phyloP scores from a whole-genome alignment of 1,139 yeast species.

The Hansenula sp. region DNA sequence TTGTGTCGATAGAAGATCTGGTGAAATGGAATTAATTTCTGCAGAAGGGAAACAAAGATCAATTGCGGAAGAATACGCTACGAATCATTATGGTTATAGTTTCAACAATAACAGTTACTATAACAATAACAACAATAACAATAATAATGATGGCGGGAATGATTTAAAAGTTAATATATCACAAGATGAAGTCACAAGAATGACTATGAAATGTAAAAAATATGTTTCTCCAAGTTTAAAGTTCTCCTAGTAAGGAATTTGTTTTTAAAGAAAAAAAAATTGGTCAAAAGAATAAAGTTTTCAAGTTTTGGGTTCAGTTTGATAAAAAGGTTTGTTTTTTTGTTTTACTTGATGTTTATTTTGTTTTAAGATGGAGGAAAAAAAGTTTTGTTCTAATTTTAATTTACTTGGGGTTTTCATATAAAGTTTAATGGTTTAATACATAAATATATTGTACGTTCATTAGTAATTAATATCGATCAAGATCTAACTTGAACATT shows the following conservation, averaged over 20 bases:
- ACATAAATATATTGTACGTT: too few relatives aligned
- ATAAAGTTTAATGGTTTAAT: too few relatives aligned
- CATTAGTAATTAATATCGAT: too few relatives aligned
- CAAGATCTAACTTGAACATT: too few relatives aligned
- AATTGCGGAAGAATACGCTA: slow-evolving; percentile 4
- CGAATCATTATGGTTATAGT: not conserved
- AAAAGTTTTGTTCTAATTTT: too few relatives aligned
- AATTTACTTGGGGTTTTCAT: too few relatives aligned
- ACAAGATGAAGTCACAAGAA: not conserved
- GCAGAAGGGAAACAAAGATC: slow-evolving; percentile 5
- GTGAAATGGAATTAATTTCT: slow-evolving; percentile 10
- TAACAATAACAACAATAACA: not conserved
- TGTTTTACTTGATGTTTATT: too few relatives aligned
- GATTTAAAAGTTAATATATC: not conserved
- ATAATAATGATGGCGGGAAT: not conserved
- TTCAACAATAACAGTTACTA: not conserved
- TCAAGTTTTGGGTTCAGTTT: too few relatives aligned
- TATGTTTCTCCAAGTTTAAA: slow-evolving; percentile 7
- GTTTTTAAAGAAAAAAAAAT: not conserved
- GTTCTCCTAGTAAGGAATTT: not conserved
- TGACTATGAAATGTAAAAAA: slow-evolving; percentile 3
- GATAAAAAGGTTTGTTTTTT: too few relatives aligned
- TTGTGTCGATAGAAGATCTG: slow-evolving; percentile 13
- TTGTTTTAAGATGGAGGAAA: too few relatives aligned
- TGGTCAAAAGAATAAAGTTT: too few relatives aligned